phyloP scores from a whole-genome alignment of 805 yeast species.

The Danielia reshetovae region DNA sequence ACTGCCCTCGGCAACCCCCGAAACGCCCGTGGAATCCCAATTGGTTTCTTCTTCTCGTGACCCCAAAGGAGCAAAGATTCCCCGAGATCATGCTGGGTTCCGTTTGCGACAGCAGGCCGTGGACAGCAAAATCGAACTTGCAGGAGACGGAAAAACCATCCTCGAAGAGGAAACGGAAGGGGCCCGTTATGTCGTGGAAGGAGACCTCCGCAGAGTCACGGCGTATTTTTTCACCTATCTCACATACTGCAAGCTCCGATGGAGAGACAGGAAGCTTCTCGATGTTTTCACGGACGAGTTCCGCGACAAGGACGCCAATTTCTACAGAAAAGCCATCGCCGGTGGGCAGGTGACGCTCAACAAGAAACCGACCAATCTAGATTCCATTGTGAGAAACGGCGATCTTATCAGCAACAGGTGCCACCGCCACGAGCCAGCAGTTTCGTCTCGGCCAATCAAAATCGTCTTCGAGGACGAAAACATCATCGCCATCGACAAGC shows the following conservation, averaged over 20 bases:
- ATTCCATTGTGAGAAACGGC: conserved; percentile 71
- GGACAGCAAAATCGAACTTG: conserved; percentile 40
- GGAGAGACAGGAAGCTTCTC: conserved; percentile 79
- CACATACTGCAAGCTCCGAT: conserved; percentile 86
- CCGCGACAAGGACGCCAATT: conserved; percentile 66
- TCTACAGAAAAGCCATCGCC: conserved; percentile 49
- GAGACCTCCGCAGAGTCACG: conserved; percentile 62
- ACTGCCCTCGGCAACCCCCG: too few relatives aligned
- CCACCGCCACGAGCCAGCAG: conserved; percentile 91
- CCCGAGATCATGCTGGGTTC: conserved; percentile 46
- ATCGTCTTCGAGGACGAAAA: conserved; percentile 73
- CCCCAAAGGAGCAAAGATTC: conserved; percentile 16
- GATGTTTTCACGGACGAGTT: conserved; percentile 85
- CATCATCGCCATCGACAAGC: conserved; percentile 83
- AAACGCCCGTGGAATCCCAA: too few relatives aligned
- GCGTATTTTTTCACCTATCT: conserved; percentile 89
- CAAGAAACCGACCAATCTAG: conserved; percentile 56
- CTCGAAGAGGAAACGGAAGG: conserved; percentile 58
- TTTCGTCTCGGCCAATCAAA: conserved; percentile 53
- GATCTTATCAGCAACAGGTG: conserved; percentile 74
- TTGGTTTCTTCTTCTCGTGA: too few relatives aligned
- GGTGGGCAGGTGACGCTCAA: conserved; percentile 77
- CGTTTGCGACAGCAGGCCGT: conserved; percentile 40
- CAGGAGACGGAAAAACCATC: conserved; percentile 35
- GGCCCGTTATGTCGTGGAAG: conserved; percentile 53